phyloP scores from a whole-genome alignment of 148 eudicot species.

The Fagopyrum homotropicum region DNA sequence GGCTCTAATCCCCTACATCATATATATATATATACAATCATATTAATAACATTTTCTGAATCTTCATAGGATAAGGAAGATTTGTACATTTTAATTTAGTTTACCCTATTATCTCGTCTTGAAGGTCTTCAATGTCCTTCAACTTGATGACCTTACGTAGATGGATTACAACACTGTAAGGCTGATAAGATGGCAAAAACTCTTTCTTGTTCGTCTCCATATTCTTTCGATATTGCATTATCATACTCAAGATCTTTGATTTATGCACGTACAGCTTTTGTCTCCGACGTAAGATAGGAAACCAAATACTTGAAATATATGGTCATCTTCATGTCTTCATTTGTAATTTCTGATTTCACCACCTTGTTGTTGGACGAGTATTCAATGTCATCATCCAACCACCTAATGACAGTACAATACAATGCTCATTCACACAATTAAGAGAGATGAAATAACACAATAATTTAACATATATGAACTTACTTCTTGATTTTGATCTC shows the following conservation, averaged over 20 bases:
- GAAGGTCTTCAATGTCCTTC: background rate
- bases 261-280: constrained; percentile 8
- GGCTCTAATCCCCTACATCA: background rate
- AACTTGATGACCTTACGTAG: background rate
- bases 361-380: constrained; percentile 6
- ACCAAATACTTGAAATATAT: constrained; percentile 15
- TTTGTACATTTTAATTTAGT: background rate
- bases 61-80: background rate
- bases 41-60: background rate
- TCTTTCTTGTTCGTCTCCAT: background rate
- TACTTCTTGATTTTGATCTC: constrained; percentile 6
- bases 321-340: constrained; percentile 11
- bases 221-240: background rate
- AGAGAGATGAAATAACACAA: background rate
- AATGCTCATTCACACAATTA: background rate
- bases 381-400: background rate
- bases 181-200: background rate
- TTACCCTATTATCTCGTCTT: background rate
- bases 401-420: background rate
- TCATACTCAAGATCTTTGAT: background rate
- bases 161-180: background rate
- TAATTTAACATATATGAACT: background rate
- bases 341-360: constrained; percentile 11
- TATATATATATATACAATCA: background rate
- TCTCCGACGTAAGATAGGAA: background rate